A percentile compares a stretch with the other conserved stretches of the same genome.
These are phyloP conservation scores for Aquilaria malaccensis DNA, from an alignment of 345 rosid species.

Conservation along the genomic window DNA sequence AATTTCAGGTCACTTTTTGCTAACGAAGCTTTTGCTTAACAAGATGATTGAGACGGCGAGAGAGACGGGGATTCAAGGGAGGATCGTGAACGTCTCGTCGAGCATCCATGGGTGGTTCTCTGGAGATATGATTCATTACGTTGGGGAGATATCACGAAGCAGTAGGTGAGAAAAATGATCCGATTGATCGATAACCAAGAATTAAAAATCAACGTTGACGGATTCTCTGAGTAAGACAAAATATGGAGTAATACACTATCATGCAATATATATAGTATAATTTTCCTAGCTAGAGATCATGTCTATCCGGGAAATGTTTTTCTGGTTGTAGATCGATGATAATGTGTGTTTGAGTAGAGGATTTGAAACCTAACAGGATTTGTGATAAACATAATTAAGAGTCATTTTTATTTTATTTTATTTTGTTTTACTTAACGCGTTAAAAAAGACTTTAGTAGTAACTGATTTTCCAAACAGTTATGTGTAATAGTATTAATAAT, in stretches of 20 bases:
- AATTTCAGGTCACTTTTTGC: conserved; percentile 68
- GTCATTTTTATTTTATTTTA: conserved; percentile 7
- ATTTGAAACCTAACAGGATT: background rate
- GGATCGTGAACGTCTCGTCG: conserved; percentile 92
- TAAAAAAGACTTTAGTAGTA: too few species aligned
- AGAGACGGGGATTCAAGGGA: conserved; percentile 54
- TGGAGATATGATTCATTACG: conserved; percentile 72
- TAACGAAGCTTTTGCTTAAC: conserved; percentile 60
- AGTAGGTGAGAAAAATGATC: conserved; percentile 35
- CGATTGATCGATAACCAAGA: background rate
- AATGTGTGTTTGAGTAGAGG: background rate
- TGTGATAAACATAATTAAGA: background rate
- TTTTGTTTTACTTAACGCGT: too few species aligned
- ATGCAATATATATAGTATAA: too few species aligned
- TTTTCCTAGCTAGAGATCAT: too few species aligned
- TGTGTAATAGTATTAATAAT: too few species aligned
- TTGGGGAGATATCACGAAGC: conserved; percentile 55
- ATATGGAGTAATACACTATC: too few species aligned
- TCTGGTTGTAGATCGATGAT: too few species aligned
- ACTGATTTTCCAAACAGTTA: too few species aligned
- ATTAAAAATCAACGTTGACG: background rate
- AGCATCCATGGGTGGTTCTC: conserved; percentile 79
- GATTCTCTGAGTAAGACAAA: background rate
- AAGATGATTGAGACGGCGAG: conserved; percentile 75
- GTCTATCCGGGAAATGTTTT: too few species aligned